Base-by-base conservation (phyloP, 495 filamentous ascomycete species). In the Podospora pseudoanserina region DNA sequence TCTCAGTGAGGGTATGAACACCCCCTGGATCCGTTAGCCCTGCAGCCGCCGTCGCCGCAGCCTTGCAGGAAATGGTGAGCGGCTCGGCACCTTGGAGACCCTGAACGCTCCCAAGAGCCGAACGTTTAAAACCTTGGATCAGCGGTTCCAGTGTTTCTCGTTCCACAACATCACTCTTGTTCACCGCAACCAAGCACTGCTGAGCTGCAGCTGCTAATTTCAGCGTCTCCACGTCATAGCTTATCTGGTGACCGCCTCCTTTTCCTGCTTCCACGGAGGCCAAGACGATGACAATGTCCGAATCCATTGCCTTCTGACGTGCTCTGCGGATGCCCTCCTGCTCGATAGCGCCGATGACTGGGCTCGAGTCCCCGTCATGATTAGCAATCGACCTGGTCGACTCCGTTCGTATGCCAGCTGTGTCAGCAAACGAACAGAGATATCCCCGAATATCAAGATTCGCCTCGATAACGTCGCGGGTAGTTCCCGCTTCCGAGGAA, bases 391-490 rank as follows among this genome's bases (percentile, higher is more conserved):
- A 67, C 30, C 73, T 56, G 9, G 73, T 79, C 19, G 58, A 39
- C 34, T 64, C 59, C 58, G 79, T 78, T 60, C 86, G 85, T 77
- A 99, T 87, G 1, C 95, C 95, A 23, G 95, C 95, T 70, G 94
- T 97, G 77, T 99, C 95, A 20, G 92, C 94, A 62, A 98, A 85
- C 19, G 90, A 89, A 72, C 93, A 95, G 68, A 91, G 88, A 79
- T 89, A 99, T 0, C 95, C 95, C 0, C 90, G 89, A 56, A 99
- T 84, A 78, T 99, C 96, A 16, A 99, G 83, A 23, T 91, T 91
- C 1, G 96, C 90, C 78, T 98, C 95, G 19, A 99, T 89, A 30
- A 98, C 89, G 84, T 98, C 96, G 53, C 95, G 81, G 1, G 95
- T 99, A 0, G 95, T 99, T 0, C 95, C 95, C 34, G 91, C 92